Evolutionary conservation across 1,284 basidiomycete genomes (phyloP).

Genomic region (Exsudoporus floridanus): DNA sequence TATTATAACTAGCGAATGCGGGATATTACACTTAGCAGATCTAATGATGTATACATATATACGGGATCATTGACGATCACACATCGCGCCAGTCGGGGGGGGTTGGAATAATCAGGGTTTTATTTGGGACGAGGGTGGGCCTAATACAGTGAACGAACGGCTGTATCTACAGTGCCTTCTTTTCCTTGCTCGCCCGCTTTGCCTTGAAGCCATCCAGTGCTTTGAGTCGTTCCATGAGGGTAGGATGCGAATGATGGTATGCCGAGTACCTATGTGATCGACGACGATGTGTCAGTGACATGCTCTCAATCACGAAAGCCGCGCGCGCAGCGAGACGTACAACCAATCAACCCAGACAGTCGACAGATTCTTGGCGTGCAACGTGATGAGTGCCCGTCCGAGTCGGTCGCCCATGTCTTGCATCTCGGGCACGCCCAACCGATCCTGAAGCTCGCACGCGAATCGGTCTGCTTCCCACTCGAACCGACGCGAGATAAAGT

Average conservation of each 20-base stretch:
- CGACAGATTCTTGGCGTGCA: conserved; percentile 88
- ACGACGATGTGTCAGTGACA: not conserved
- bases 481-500: conserved; percentile 78
- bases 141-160: not conserved
- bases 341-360: conserved; percentile 92
- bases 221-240: conserved; percentile 80
- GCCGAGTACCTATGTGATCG: conserved; percentile 68
- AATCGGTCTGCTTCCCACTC: conserved; percentile 91
- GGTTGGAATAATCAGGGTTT: not conserved
- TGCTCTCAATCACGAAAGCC: no score
- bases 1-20: not conserved
- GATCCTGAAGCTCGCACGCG: conserved; percentile 65
- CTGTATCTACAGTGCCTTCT: conserved; percentile 29
- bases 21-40: not conserved
- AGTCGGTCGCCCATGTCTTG: conserved; percentile 78
- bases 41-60: not conserved
- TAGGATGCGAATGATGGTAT: conserved; percentile 92
- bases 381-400: conserved; percentile 72
- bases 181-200: conserved; percentile 16
- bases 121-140: not conserved
- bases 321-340: conserved; percentile 41
- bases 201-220: conserved; percentile 68
- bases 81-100: not conserved
- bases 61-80: not conserved
- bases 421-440: conserved; percentile 50